These are phyloP conservation scores for Pythium diclinum DNA, from an alignment of 352 stramenopile genomes.

Conservation along the genomic window DNA sequence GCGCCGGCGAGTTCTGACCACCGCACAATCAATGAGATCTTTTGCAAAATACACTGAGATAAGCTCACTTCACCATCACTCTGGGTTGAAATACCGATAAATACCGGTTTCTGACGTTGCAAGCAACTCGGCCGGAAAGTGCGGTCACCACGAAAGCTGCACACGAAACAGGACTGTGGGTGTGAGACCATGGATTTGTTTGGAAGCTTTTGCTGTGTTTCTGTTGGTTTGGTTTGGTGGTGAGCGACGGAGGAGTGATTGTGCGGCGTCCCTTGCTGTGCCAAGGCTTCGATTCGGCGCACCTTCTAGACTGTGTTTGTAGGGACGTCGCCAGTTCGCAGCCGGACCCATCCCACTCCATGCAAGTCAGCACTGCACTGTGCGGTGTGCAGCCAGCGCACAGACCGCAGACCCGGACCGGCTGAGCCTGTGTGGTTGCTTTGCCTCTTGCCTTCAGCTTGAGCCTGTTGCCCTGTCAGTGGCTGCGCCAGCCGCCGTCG, in stretches of 20 bases:
- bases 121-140: constrained; percentile 4
- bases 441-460: not conserved
- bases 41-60: not conserved
- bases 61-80: not conserved
- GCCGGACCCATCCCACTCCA: constrained; percentile 1
- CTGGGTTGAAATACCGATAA: constrained; percentile 5
- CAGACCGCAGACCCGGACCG: not conserved
- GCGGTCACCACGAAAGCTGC: not conserved
- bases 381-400: too few relatives aligned
- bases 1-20: not conserved
- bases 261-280: not conserved
- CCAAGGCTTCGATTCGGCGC: not conserved
- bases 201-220: not conserved
- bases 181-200: too few relatives aligned
- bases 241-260: not conserved
- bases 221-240: not conserved
- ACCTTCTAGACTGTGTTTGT: not conserved
- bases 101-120: not conserved
- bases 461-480: too few relatives aligned
- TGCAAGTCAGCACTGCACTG: not conserved
- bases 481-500: too few relatives aligned
- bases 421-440: not conserved
- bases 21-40: not conserved
- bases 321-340: not conserved
- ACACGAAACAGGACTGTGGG: not conserved